Conservation (phyloP, 1,284 basidiomycete species). For the Leucoagaricus sp. region DNA sequence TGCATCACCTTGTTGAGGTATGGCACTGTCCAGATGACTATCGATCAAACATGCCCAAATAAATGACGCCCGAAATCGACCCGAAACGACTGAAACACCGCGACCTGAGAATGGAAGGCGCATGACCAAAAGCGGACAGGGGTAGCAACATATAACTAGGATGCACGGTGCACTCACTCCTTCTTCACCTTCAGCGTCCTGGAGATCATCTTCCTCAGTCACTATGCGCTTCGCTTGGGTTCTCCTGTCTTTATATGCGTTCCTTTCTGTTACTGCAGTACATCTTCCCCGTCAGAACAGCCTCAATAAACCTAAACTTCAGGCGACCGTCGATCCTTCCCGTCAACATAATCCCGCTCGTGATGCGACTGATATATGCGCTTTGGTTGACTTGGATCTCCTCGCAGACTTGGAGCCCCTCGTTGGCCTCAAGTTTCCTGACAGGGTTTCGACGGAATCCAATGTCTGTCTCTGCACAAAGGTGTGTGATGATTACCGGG, state of each 20-base stretch:
- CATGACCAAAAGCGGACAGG: no score
- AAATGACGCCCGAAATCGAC: no score
- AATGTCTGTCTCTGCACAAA: constrained; percentile 35
- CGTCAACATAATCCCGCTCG: constrained; percentile 32
- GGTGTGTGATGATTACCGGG: constrained; percentile 20
- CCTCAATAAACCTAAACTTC: constrained; percentile 21
- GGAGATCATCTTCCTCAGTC: not conserved
- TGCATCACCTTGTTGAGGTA: no score
- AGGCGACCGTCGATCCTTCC: constrained; percentile 20
- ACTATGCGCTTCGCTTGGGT: constrained; percentile 34
- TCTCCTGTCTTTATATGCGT: constrained; percentile 27
- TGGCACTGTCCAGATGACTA: not conserved
- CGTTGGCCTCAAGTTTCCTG: constrained; percentile 26
- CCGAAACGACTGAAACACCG: not conserved
- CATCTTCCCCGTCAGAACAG: constrained; percentile 22
- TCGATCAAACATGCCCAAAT: no score
- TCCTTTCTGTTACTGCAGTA: constrained; percentile 24
- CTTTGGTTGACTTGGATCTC: constrained; percentile 31
- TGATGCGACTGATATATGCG: constrained; percentile 37
- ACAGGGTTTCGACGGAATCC: constrained; percentile 30
- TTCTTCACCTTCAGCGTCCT: not conserved
- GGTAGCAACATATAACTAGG: no score
- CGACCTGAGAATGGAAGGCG: not conserved
- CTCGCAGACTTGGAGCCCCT: constrained; percentile 29
- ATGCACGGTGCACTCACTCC: not conserved